Base-by-base conservation (phyloP, 768 basidiomycete species). In the Melanogaster broomeanus region DNA sequence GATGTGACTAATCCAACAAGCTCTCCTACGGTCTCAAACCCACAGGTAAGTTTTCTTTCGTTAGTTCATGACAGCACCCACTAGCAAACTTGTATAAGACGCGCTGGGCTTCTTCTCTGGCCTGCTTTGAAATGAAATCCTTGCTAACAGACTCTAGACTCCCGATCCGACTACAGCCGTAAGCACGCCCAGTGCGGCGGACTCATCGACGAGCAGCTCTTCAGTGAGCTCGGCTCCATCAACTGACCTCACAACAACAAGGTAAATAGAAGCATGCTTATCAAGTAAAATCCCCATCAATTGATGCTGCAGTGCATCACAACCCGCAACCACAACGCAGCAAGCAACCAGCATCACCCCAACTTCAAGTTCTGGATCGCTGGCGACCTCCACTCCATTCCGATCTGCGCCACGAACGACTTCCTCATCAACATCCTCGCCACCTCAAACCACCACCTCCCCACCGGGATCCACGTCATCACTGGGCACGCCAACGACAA, bases 401-500 rank as follows among this genome's bases (percentile, higher is more conserved):
- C 30, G n/a, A 22, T 21, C 45, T 12, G 13, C 35, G 4, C 12
- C 40, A 2, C 16, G 34, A 3, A 30, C 45, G 0, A 15, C 48
- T 5, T 47, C 56, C 13, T 15, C 56, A 5, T 37, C 52, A 16
- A 33, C 60, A 12, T 48, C 47, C 10, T 16, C 18, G 24, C 18
- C 55, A 13, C 22, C 33, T 18, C 10, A 52, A 16, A 44, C 21
- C 37, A 49, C 41, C 6, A 46, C 60, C 38, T 30, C 22, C 1
- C 28, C 56, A 16, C 43, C 53, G 2, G 25, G 12, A 12, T 21
- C 57, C 16, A 35, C 49, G 0, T 35, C 53, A 2, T 46, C 61
- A 37, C 53, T 48, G 10, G 45, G 34, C 15, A 55, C 33, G 0
- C 42, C 25, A 15, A 65, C 63, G 0, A 60, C 49, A 31, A 47